Conservation (phyloP, 495 filamentous ascomycete genomes). For the Talaromyces trachyspermus region DNA sequence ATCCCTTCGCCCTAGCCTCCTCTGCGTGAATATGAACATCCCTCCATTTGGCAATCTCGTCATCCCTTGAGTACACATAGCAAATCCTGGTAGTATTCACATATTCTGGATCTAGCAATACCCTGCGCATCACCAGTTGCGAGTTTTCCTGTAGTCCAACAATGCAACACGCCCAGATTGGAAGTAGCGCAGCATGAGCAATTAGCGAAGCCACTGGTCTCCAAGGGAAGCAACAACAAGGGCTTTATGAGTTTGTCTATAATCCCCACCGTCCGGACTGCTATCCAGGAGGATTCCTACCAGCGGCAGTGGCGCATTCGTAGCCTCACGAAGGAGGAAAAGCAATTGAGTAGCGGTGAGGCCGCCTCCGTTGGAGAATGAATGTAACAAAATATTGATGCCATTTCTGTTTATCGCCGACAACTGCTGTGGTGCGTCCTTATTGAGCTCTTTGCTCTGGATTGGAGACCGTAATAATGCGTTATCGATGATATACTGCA, state of each 20-base stretch:
- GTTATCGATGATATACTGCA: slow-evolving; percentile 9
- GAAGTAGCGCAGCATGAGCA: slow-evolving; percentile 17
- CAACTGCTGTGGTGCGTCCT: too few species aligned
- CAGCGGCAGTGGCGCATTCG: slow-evolving; percentile 8
- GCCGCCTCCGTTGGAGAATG: slow-evolving; percentile 25
- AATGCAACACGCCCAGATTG: slow-evolving; percentile 14
- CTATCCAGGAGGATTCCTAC: slow-evolving; percentile 23
- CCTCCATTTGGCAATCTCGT: slow-evolving; percentile 26
- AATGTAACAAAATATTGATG: slow-evolving; percentile 18
- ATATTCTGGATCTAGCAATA: slow-evolving; percentile 14
- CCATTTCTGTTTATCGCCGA: neutral
- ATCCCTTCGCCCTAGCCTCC: slow-evolving; percentile 22
- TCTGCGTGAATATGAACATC: slow-evolving; percentile 26
- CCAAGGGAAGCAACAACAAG: slow-evolving; percentile 12
- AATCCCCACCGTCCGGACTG: slow-evolving; percentile 22
- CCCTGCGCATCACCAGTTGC: slow-evolving; percentile 17
- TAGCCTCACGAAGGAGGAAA: slow-evolving; percentile 16
- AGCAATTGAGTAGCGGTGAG: slow-evolving; percentile 20
- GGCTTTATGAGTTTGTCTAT: slow-evolving; percentile 18
- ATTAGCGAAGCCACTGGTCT: slow-evolving; percentile 10
- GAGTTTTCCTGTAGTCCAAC: slow-evolving; percentile 18
- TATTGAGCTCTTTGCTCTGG: too few species aligned
- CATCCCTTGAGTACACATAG: slow-evolving; percentile 32
- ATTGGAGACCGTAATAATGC: neutral
- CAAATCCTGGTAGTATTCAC: slow-evolving; percentile 11